Conservation (phyloP, 495 filamentous ascomycete species). For the Penicillium canariense region DNA sequence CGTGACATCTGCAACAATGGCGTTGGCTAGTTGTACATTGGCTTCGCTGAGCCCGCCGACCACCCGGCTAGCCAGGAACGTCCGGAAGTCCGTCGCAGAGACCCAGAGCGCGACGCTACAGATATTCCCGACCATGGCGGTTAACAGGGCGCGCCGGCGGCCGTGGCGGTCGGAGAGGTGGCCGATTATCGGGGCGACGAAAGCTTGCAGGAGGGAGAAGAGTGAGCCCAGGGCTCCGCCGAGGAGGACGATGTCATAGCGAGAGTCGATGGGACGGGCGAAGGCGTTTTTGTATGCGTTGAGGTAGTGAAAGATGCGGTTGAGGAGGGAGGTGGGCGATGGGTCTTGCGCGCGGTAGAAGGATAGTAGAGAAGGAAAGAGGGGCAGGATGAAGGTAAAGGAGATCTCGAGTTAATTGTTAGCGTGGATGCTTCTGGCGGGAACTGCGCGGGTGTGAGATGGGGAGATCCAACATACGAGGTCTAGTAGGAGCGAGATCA, state of each 20-base stretch:
- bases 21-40: slow-evolving; percentile 94
- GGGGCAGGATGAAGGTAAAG: slow-evolving; percentile 95
- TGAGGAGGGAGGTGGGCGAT: slow-evolving; percentile 61
- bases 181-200: slow-evolving; percentile 90
- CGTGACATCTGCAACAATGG: slow-evolving; percentile 95
- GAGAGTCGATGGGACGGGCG: slow-evolving; percentile 86
- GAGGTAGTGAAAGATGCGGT: slow-evolving; percentile 73
- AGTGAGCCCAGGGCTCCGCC: slow-evolving; percentile 91
- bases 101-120: slow-evolving; percentile 92
- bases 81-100: slow-evolving; percentile 86
- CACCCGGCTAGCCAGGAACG: slow-evolving; percentile 86
- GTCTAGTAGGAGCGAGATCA: slow-evolving; percentile 70
- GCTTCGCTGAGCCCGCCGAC: slow-evolving; percentile 94
- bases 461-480: slow-evolving; percentile 45
- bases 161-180: slow-evolving; percentile 85
- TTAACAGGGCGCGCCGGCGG: slow-evolving; percentile 81
- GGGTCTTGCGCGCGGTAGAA: slow-evolving; percentile 80
- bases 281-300: slow-evolving; percentile 97
- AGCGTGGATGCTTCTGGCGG: neutral
- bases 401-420: slow-evolving; percentile 58
- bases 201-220: slow-evolving; percentile 89
- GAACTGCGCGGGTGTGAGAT: neutral
- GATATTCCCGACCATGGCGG: slow-evolving; percentile 94
- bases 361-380: slow-evolving; percentile 89
- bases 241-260: slow-evolving; percentile 95